Percentiles rank a stretch among this genome's conserved stretches.
Conservation (phyloP, 1,139 yeast genomes). For the Lodderomyces jiufengensis region DNA sequence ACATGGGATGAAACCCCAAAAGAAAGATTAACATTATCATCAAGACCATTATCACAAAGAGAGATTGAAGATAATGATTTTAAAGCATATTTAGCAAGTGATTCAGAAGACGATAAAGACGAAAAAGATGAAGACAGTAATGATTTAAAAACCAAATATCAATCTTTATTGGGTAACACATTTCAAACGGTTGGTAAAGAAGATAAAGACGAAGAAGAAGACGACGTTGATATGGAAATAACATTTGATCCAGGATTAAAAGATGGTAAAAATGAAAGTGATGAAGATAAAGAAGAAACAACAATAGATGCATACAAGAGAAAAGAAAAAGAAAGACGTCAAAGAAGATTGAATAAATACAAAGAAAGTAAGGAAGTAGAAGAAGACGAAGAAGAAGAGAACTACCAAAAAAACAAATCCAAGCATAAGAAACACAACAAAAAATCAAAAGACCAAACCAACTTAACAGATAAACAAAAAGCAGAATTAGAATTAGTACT, state of each 20-base stretch:
- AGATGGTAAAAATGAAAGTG: constrained; percentile 31
- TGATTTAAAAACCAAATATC: constrained; percentile 57
- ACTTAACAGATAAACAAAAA: constrained; percentile 35
- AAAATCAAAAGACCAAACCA: constrained; percentile 15
- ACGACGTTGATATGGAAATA: constrained; percentile 89
- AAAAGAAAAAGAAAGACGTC: constrained; percentile 90
- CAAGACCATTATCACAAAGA: constrained; percentile 79
- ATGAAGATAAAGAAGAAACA: constrained; percentile 54
- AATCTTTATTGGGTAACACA: constrained; percentile 53
- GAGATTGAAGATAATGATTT: constrained; percentile 97
- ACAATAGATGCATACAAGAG: constrained; percentile 80
- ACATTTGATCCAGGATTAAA: constrained; percentile 89
- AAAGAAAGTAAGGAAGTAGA: constrained; percentile 53
- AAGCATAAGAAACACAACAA: constrained; percentile 21
- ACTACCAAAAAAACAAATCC: constrained; percentile 21
- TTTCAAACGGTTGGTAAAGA: constrained; percentile 31
- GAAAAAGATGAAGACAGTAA: constrained; percentile 29
- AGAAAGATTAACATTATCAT: constrained; percentile 76
- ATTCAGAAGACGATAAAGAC: constrained; percentile 55
- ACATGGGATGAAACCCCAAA: constrained; percentile 99
- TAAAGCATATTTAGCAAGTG: constrained; percentile 91
- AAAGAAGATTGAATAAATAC: constrained; percentile 70
- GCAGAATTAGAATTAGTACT: constrained; percentile 77
- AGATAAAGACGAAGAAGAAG: constrained; percentile 44
- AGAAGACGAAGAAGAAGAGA: constrained; percentile 28